Conservation (phyloP, 768 basidiomycete species). For the Saitozyma podzolica region DNA sequence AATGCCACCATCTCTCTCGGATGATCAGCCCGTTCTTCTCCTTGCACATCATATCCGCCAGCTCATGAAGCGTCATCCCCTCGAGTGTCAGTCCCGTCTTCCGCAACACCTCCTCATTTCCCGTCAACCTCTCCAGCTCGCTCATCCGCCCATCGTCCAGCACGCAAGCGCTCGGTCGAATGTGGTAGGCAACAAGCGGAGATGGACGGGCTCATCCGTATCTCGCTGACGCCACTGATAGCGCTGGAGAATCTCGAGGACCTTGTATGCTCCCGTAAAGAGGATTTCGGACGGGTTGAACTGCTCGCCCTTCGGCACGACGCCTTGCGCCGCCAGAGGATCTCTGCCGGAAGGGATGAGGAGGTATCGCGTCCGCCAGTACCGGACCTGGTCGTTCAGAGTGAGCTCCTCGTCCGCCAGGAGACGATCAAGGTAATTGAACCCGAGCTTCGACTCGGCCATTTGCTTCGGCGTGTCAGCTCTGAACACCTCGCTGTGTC, state of each 20-base stretch:
- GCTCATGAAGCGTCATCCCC: slow-evolving; percentile 67
- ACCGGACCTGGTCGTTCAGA: slow-evolving; percentile 69
- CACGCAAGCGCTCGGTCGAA: slow-evolving; percentile 77
- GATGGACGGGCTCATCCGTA: slow-evolving; percentile 59
- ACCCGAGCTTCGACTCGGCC: slow-evolving; percentile 45
- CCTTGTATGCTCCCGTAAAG: slow-evolving; percentile 83
- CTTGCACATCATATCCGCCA: slow-evolving; percentile 45
- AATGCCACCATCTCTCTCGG: slow-evolving; percentile 82
- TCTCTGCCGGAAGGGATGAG: slow-evolving; percentile 82
- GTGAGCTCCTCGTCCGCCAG: slow-evolving; percentile 47
- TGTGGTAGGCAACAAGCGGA: slow-evolving; percentile 80
- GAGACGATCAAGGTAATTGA: slow-evolving; percentile 51
- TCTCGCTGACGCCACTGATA: slow-evolving; percentile 75
- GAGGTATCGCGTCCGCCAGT: slow-evolving; percentile 92
- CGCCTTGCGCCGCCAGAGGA: slow-evolving; percentile 55
- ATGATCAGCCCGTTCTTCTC: slow-evolving; percentile 75
- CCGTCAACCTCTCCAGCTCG: slow-evolving; percentile 75
- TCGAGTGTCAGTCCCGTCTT: slow-evolving; percentile 53
- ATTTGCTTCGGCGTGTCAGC: too few relatives aligned
- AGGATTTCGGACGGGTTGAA: slow-evolving; percentile 73
- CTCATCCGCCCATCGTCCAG: slow-evolving; percentile 75
- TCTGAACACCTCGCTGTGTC: too few relatives aligned
- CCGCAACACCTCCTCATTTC: slow-evolving; percentile 32
- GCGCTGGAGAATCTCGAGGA: slow-evolving; percentile 83
- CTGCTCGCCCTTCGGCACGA: slow-evolving; percentile 64